Evolutionary conservation across 2,329 filamentous ascomycete species (phyloP), one percentile per base, ranked within the genome.

Genomic region (Myriosclerotinia duriaeana): DNA sequence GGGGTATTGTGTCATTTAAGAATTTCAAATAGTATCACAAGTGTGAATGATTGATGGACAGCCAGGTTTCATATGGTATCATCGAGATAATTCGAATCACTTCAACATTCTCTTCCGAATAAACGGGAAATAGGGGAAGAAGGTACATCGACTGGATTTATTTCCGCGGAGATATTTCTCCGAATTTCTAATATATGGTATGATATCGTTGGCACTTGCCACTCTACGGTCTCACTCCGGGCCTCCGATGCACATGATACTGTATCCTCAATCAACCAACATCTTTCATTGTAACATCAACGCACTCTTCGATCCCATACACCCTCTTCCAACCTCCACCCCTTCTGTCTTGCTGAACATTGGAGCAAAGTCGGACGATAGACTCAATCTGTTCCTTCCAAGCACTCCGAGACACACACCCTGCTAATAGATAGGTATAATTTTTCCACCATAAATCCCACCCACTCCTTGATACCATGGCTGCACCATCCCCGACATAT

Each of bases 1-100:
- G n/a, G 58, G 14, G 34, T 8, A 11, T 40, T 34, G 20, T 22
- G 30, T 22, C 20, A 38, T 48, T 60, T 26, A 8, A 11, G n/a
- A 50, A 60, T 48, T 17, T 30, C 20, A 38, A 60, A 48, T 48
- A 5, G n/a, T 50, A 26, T 36, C 44, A 61, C 58, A 50, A 61
- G 44, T 50, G 58, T 61, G 44, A 26, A 40, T 40, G 34, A 50
- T 50, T 11, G 58, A 38, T 26, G 9, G 15, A 36, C 8, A n/a
- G 4, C 8, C 34, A 17, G 30, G 46, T 40, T 34, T 50, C 58
- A 36, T 26, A 50, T 22, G 34, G 44, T 50, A 38, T 50, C 58
- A 50, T 40, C n/a, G 34, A 17, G 14, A 26, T 5, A 17, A 17
- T 38, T 50, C 38, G 58, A 38, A 20, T 34, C 12, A 12, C 40